phyloP scores from a whole-genome alignment of 208 protist genomes.

The Trypanosoma lewisi region DNA sequence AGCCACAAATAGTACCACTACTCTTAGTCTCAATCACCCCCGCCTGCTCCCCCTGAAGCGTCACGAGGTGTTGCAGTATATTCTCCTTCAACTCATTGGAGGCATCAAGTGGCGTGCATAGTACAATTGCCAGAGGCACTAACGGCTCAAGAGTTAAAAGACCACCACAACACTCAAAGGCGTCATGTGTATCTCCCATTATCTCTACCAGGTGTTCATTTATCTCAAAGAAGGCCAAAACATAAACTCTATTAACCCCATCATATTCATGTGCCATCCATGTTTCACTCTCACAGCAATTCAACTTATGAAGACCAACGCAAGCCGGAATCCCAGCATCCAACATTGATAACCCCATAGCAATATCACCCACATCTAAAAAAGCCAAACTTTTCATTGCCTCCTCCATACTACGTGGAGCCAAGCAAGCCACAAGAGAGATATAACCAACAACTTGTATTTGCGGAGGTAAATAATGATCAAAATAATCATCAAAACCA shows the following conservation, averaged over 20 bases:
- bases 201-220: conserved; percentile 41
- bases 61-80: conserved; percentile 69
- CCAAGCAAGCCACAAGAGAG: conserved; percentile 72
- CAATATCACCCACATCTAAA: conserved; percentile 74
- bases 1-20: background rate
- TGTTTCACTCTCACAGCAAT: conserved; percentile 27
- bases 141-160: conserved; percentile 61
- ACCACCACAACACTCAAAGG: conserved; percentile 65
- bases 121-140: conserved; percentile 74
- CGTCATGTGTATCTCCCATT: conserved; percentile 4
- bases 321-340: conserved; percentile 79
- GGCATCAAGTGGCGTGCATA: conserved; percentile 50
- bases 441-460: conserved; percentile 85
- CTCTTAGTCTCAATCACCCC: conserved; percentile 36
- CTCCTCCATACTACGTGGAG: conserved; percentile 36
- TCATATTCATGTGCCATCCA: conserved; percentile 62
- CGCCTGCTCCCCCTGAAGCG: conserved; percentile 70
- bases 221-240: conserved; percentile 75
- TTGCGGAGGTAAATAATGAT: conserved; percentile 48
- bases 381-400: conserved; percentile 47
- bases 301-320: conserved; percentile 61
- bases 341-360: conserved; percentile 79
- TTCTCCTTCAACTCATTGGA: conserved; percentile 55
- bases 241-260: conserved; percentile 42
- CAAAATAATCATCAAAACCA: conserved; percentile 87